Percentiles rank a stretch among this genome's conserved stretches.
Evolutionary conservation across 305 asterid species (phyloP).

Genomic region (Fraxinus paxiana): DNA sequence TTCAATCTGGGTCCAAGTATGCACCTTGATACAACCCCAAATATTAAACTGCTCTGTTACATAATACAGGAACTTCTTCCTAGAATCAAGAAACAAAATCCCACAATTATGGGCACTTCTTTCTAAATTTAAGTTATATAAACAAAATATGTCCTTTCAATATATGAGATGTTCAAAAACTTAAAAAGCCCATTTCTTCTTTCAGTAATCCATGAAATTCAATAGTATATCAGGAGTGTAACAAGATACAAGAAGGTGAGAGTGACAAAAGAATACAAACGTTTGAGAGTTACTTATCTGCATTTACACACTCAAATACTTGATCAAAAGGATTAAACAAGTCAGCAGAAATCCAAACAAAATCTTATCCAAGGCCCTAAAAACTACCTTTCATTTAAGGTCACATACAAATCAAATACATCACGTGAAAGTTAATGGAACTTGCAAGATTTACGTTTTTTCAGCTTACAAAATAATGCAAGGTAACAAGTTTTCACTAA

Average conservation of each 20-base stretch:
- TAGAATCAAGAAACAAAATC: not conserved
- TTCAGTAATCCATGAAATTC: not conserved
- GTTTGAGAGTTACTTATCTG: not conserved
- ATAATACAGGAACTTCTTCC: not conserved
- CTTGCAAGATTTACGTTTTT: not conserved
- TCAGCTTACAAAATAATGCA: not conserved
- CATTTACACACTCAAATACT: not conserved
- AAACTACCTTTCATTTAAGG: not conserved
- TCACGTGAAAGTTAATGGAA: constrained; percentile 7
- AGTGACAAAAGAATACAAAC: not conserved
- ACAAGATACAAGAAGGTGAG: not conserved
- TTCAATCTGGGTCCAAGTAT: not conserved
- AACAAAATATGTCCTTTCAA: not conserved
- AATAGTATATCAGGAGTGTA: not conserved
- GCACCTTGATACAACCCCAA: not conserved
- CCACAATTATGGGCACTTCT: not conserved
- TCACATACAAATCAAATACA: not conserved
- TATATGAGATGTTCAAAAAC: not conserved
- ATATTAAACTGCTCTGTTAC: not conserved
- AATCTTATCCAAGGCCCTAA: not conserved
- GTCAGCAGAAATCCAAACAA: not conserved
- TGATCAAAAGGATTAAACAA: not conserved
- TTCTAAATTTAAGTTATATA: not conserved
- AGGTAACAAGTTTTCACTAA: not conserved
- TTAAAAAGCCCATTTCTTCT: not conserved